Evolutionary conservation across 768 basidiomycete genomes (phyloP), one percentile per base, ranked within the genome.

Genomic region (Calocybe indica): DNA sequence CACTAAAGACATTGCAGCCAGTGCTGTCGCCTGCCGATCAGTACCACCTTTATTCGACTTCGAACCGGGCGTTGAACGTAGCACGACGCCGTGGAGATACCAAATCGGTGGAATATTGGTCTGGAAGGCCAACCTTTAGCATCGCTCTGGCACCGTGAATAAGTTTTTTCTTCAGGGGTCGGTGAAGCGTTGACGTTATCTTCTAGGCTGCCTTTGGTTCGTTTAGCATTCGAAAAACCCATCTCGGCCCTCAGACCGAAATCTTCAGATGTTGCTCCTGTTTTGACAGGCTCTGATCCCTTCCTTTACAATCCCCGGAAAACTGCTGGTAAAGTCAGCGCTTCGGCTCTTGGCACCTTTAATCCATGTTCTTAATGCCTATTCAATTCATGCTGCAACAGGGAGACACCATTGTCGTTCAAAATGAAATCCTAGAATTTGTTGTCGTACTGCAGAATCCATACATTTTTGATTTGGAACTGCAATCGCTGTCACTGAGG

Each of bases 281-380:
- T 84, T 41, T 64, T 85, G 3, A 68, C 73, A 37, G 69, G 72
- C 30, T 78, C 75, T 14, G 88, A 93, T 61, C 85, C 89, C 1
- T 97, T 97, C 66, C 68, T 98, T 48, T 96, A 96, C 62, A 93
- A 97, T 62, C 95, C 95, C 2, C 73, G 94, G 48, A 82, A 78
- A 58, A 65, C 76, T 6, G 63, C 70, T 37, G 67, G 29, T 6
- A 5, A 40, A 49, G 45, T 46, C 22, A 29, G 5, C 22, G 22
- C 22, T 22, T 22, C 22, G 22, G 4, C 22, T 22, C 22, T 22
- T 22, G 22, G 22, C 22, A 22, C 29, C 47, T 7, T 11, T 30
- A 31, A 41, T 11, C 43, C 22, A 31, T 30, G 35, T 36, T 38
- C n/a, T n/a, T 13, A 15, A 9, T 10, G 11, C 15, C 36, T 44